Evolutionary conservation across 768 basidiomycete genomes (phyloP).

Genomic region (Termitomyces sp.): DNA sequence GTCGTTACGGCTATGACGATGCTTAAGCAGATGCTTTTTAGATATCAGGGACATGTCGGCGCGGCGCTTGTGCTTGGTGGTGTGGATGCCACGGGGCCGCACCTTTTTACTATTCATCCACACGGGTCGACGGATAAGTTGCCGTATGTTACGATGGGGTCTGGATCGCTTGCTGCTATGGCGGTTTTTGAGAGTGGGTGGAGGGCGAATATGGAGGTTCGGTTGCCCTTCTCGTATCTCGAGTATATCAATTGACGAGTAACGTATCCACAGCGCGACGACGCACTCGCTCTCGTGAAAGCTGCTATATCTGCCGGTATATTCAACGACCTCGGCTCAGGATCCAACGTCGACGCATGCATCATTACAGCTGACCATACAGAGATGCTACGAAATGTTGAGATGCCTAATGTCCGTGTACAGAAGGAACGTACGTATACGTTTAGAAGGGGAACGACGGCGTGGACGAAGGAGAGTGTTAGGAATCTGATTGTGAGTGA

Average conservation of each 20-base stretch:
- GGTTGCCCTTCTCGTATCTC: conserved; percentile 17
- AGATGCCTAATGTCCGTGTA: conserved; percentile 85
- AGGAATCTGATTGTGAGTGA: conserved; percentile 71
- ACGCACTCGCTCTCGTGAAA: conserved; percentile 80
- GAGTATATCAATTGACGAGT: not conserved
- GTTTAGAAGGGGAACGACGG: conserved; percentile 87
- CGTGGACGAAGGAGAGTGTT: conserved; percentile 80
- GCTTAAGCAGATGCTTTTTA: conserved; percentile 95
- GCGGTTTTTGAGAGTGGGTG: conserved; percentile 91
- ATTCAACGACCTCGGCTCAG: conserved; percentile 98
- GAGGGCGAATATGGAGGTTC: conserved; percentile 77
- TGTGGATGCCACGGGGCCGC: conserved; percentile 90
- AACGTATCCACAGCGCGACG: conserved; percentile 64
- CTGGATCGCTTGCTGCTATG: conserved; percentile 96
- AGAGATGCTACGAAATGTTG: conserved; percentile 92
- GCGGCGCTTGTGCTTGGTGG: conserved; percentile 96
- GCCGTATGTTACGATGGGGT: conserved; percentile 99
- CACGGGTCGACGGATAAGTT: conserved; percentile 99
- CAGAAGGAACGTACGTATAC: conserved; percentile 69
- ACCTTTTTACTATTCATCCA: conserved; percentile 93
- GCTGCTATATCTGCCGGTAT: conserved; percentile 92
- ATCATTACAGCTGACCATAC: conserved; percentile 85
- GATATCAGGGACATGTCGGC: conserved; percentile 91
- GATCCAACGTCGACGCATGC: conserved; percentile 97
- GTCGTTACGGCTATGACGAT: conserved; percentile 99